Evolutionary conservation across 352 stramenopile species (phyloP).

Genomic region (Pythium aristosporum): DNA sequence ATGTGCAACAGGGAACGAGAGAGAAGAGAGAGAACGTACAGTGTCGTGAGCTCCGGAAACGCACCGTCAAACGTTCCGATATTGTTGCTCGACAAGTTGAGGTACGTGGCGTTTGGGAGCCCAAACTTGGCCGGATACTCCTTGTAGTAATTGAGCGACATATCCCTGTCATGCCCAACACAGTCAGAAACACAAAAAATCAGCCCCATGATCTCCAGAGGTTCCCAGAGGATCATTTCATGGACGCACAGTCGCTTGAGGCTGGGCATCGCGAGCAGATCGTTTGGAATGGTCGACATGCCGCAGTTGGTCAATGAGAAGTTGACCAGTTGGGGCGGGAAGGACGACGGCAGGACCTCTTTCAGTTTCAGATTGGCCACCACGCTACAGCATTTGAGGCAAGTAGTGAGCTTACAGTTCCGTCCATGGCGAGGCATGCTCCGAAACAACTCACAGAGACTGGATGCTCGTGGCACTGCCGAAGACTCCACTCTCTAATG

Average conservation of each 20-base stretch:
- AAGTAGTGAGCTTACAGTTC: background rate
- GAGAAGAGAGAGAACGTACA: slow-evolving; percentile 33
- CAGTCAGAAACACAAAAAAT: background rate
- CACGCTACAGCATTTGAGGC: slow-evolving; percentile 24
- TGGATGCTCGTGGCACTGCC: slow-evolving; percentile 34
- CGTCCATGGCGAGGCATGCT: background rate
- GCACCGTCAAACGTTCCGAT: slow-evolving; percentile 45
- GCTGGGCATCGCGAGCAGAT: slow-evolving; percentile 47
- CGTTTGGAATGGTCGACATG: slow-evolving; percentile 48
- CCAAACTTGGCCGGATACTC: slow-evolving; percentile 54
- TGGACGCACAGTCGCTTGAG: slow-evolving; percentile 52
- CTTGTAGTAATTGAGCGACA: slow-evolving; percentile 54
- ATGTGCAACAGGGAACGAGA: background rate
- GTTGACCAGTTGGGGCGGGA: slow-evolving; percentile 46
- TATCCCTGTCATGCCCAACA: slow-evolving; percentile 29
- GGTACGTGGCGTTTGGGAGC: slow-evolving; percentile 33
- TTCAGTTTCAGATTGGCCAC: slow-evolving; percentile 57
- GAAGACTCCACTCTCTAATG: slow-evolving; percentile 36
- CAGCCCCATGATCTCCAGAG: background rate
- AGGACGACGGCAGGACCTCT: slow-evolving; percentile 40
- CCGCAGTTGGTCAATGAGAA: slow-evolving; percentile 64
- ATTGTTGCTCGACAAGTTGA: slow-evolving; percentile 61
- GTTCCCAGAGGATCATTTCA: slow-evolving; percentile 7
- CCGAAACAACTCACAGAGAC: slow-evolving; percentile 35
- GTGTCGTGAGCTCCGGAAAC: slow-evolving; percentile 45